Conservation (phyloP, 805 yeast genomes). For the Diddensiella santjacobensis region DNA sequence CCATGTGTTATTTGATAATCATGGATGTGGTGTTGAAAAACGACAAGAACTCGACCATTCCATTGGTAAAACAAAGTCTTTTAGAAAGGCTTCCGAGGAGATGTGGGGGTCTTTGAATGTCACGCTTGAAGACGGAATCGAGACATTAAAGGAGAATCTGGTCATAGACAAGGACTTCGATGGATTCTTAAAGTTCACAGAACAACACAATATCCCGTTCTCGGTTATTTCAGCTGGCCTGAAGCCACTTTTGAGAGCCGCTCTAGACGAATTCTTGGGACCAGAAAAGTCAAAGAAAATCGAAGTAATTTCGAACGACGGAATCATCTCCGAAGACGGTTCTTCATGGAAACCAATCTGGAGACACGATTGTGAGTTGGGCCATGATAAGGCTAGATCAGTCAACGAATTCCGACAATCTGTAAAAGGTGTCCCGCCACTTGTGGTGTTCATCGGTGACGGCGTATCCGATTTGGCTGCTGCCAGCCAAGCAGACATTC, state of each 20-base stretch:
- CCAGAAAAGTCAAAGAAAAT: slow-evolving; percentile 35
- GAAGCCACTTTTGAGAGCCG: slow-evolving; percentile 40
- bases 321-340: slow-evolving; percentile 37
- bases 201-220: slow-evolving; percentile 38
- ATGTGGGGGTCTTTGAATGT: slow-evolving; percentile 43
- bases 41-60: slow-evolving; percentile 37
- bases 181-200: slow-evolving; percentile 36
- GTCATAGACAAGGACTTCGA: slow-evolving; percentile 40
- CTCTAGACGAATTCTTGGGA: slow-evolving; percentile 40
- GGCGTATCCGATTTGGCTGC: slow-evolving; percentile 51
- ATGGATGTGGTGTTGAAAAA: slow-evolving; percentile 39
- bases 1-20: slow-evolving; percentile 41
- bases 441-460: slow-evolving; percentile 51
- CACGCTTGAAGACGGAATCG: slow-evolving; percentile 37
- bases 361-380: slow-evolving; percentile 42
- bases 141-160: slow-evolving; percentile 34
- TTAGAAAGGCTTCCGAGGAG: slow-evolving; percentile 41
- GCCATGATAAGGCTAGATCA: slow-evolving; percentile 43
- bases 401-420: slow-evolving; percentile 37
- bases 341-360: slow-evolving; percentile 38
- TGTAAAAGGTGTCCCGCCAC: slow-evolving; percentile 37
- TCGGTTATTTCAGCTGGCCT: slow-evolving; percentile 43
- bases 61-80: slow-evolving; percentile 35
- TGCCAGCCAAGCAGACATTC: slow-evolving; percentile 42
- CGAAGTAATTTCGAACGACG: slow-evolving; percentile 41